These are phyloP conservation scores for Chaetoscypha palmicola DNA, from an alignment of 2,329 filamentous ascomycete species.

Conservation along the genomic window DNA sequence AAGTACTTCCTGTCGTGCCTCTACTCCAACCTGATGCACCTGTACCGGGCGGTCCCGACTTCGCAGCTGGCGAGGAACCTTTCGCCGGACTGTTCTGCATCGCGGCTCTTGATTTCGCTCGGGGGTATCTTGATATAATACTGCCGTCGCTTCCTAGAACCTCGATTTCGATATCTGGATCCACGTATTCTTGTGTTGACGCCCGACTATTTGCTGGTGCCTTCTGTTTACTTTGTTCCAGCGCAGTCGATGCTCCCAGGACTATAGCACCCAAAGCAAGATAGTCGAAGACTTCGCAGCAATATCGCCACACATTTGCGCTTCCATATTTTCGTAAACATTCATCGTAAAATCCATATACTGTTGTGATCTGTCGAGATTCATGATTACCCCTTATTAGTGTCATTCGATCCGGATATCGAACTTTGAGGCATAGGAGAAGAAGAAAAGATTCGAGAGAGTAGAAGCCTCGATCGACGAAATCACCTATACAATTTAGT, in stretches of 20 bases:
- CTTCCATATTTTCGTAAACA: constrained; percentile 93
- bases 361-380: constrained; percentile 91
- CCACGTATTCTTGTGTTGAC: constrained; percentile 41
- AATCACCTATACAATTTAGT: constrained; percentile 59
- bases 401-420: constrained; percentile 95
- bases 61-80: constrained; percentile 36
- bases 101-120: constrained; percentile 35
- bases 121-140: constrained; percentile 65
- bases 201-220: constrained; percentile 40
- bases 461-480: constrained; percentile 97
- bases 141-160: constrained; percentile 80
- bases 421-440: constrained; percentile 90
- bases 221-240: constrained; percentile 41
- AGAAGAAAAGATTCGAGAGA: constrained; percentile 95
- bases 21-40: constrained; percentile 65
- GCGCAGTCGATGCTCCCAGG: constrained; percentile 70
- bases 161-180: constrained; percentile 83
- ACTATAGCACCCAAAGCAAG: constrained; percentile 96
- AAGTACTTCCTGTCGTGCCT: constrained; percentile 57
- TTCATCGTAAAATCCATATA: constrained; percentile 98
- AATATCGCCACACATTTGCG: constrained; percentile 95
- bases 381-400: constrained; percentile 94
- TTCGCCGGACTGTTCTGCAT: constrained; percentile 36
- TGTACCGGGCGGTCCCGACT: constrained; percentile 70
- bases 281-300: constrained; percentile 97